Evolutionary conservation across 2,329 filamentous ascomycete genomes (phyloP), one percentile per base, ranked within the genome.

Genomic region (Thermomyces lanuginosus): DNA sequence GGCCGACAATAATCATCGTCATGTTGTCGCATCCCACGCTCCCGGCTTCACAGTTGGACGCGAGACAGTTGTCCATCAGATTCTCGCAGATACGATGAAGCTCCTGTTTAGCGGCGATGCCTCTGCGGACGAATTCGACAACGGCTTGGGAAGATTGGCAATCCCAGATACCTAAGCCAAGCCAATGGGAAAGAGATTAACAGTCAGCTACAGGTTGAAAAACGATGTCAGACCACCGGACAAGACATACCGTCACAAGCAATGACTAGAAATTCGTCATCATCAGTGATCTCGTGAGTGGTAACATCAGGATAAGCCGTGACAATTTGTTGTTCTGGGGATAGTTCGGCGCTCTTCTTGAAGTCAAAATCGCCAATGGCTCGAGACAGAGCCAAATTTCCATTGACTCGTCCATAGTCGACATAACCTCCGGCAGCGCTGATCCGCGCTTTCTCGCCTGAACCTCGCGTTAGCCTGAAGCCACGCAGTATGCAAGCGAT

Each of bases 61-160:
- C 84, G 39, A 98, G 66, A 52, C 89, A 98, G 63, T 95, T 98
- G 64, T 98, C 86, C 89, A 98, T 98, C 82, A 98, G 92, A 62
- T 98, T 98, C 60, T 98, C 89, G 56, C 86, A 95, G 46, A 98
- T 95, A 52, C 80, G 79, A 30, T 84, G 74, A 27, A 98, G 69
- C 26, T 91, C 79, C 59, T 98, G 89, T 64, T 92, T 92, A 27
- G 84, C 84, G 26, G 83, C 86, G 53, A 98, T 92, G 31, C 89
- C 89, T 49, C 89, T 77, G 52, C 89, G 72, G 38, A 95, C 89
- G 50, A 98, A 98, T 56, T 98, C 89, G 41, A 95, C 64, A 17
- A 98, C 89, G 20, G 86, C 81, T 62, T 98, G 89, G 23, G 89
- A 98, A 30, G 89, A 93, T 55, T 95, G 89, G 55, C 89, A 95